Evolutionary conservation across 179 eudicot species (phyloP).

Genomic region (Nepenthes alata): DNA sequence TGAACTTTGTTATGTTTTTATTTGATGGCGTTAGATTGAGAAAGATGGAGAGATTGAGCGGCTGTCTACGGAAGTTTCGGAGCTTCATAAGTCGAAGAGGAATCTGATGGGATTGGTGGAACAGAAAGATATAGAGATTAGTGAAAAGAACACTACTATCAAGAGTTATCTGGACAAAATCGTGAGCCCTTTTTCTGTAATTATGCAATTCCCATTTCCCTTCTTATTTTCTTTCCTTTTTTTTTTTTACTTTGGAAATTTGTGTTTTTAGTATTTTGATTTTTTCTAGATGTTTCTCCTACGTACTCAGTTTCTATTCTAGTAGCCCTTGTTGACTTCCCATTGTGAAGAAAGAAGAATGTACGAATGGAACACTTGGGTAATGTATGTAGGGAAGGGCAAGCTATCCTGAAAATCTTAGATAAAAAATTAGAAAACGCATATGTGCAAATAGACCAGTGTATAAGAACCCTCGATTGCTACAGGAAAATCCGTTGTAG

Average conservation of each 20-base stretch:
- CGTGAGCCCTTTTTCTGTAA: conserved; percentile 10
- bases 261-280: background rate
- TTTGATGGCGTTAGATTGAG: conserved; percentile 38
- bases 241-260: background rate
- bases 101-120: conserved; percentile 69
- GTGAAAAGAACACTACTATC: conserved; percentile 61
- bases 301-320: background rate
- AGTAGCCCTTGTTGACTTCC: background rate
- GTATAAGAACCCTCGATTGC: no score
- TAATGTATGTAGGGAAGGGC: no score
- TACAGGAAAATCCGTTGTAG: no score
- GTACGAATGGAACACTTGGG: no score
- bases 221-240: background rate
- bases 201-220: no score
- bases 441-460: no score
- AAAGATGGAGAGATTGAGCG: conserved; percentile 86
- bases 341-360: background rate
- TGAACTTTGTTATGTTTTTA: background rate
- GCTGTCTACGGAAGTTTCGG: conserved; percentile 46
- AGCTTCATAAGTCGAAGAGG: conserved; percentile 78
- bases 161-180: conserved; percentile 75
- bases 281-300: no score
- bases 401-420: no score
- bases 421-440: no score
- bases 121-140: conserved; percentile 59